phyloP scores from a whole-genome alignment of 2,329 filamentous ascomycete genomes.

The Coniosporium tulheliwenetii region DNA sequence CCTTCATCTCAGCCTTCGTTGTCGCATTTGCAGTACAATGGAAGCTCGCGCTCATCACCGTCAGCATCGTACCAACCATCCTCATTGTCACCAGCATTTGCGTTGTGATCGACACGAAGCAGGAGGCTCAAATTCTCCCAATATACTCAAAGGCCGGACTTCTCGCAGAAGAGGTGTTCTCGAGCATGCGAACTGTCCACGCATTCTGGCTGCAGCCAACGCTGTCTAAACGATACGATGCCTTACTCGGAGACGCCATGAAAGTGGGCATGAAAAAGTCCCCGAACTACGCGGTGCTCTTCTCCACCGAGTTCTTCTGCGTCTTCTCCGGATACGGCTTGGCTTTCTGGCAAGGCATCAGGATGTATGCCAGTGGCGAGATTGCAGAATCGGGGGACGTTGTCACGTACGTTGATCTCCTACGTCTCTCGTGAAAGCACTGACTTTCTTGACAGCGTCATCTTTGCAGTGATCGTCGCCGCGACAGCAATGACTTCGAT shows the following conservation, averaged over 20 bases:
- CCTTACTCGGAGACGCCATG: slow-evolving; percentile 39
- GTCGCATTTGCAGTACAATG: slow-evolving; percentile 43
- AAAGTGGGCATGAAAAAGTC: slow-evolving; percentile 43
- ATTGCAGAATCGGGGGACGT: slow-evolving; percentile 38
- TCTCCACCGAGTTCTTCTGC: slow-evolving; percentile 51
- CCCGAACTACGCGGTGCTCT: slow-evolving; percentile 38
- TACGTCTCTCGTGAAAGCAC: too few relatives aligned
- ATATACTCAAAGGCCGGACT: slow-evolving; percentile 43
- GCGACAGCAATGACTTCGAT: slow-evolving; percentile 22
- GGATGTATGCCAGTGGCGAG: slow-evolving; percentile 33
- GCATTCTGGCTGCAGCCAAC: slow-evolving; percentile 46
- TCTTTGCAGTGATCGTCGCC: slow-evolving; percentile 15
- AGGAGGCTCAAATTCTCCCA: slow-evolving; percentile 28
- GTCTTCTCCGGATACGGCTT: slow-evolving; percentile 52
- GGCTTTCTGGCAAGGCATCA: slow-evolving; percentile 51
- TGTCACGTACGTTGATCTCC: neutral
- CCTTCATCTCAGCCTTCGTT: slow-evolving; percentile 35
- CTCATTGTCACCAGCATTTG: slow-evolving; percentile 30
- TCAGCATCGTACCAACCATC: slow-evolving; percentile 42
- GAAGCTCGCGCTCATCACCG: slow-evolving; percentile 43
- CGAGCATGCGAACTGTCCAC: slow-evolving; percentile 44
- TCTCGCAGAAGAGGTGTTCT: slow-evolving; percentile 45
- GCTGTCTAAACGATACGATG: slow-evolving; percentile 36
- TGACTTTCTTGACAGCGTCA: slow-evolving; percentile 8
- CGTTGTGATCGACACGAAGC: slow-evolving; percentile 41